These are phyloP conservation scores for Lasiosphaeria hispida DNA, from an alignment of 495 filamentous ascomycete species.

Conservation along the genomic window DNA sequence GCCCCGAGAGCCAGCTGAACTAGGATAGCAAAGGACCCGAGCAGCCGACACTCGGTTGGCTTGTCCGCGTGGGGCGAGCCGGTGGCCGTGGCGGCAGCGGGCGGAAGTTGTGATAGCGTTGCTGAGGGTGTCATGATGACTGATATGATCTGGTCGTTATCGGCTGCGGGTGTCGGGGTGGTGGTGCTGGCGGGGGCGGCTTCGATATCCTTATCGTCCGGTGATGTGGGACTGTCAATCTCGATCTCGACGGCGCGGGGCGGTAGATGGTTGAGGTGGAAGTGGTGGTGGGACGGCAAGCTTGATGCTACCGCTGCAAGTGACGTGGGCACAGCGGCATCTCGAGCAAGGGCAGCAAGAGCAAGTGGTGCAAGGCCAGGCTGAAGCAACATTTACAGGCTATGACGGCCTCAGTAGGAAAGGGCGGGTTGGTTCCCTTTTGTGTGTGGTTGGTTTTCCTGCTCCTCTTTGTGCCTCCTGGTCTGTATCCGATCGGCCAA, in stretches of 20 bases:
- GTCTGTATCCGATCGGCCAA: not conserved
- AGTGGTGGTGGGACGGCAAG: constrained; percentile 23
- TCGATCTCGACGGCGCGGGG: constrained; percentile 20
- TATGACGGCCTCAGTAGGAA: constrained; percentile 1
- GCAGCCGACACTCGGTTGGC: constrained; percentile 70
- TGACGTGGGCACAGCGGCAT: constrained; percentile 20
- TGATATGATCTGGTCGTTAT: not conserved
- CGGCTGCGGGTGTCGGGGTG: constrained; percentile 21
- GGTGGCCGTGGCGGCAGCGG: constrained; percentile 26
- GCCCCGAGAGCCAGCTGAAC: constrained; percentile 85
- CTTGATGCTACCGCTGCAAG: constrained; percentile 29
- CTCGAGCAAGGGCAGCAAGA: constrained; percentile 9
- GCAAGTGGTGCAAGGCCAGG: not conserved
- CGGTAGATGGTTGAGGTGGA: not conserved
- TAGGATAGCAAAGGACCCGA: constrained; percentile 83
- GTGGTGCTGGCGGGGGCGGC: constrained; percentile 23
- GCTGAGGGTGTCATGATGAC: constrained; percentile 19
- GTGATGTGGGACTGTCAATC: constrained; percentile 12
- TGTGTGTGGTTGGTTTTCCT: not conserved
- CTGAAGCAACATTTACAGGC: constrained; percentile 9
- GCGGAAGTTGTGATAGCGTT: not conserved
- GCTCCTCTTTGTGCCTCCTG: not conserved
- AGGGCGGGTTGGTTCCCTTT: not conserved
- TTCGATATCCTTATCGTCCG: not conserved
- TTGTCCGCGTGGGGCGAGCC: constrained; percentile 31